Conservation (phyloP, 345 rosid genomes). For the Pelargonium nanum region DNA sequence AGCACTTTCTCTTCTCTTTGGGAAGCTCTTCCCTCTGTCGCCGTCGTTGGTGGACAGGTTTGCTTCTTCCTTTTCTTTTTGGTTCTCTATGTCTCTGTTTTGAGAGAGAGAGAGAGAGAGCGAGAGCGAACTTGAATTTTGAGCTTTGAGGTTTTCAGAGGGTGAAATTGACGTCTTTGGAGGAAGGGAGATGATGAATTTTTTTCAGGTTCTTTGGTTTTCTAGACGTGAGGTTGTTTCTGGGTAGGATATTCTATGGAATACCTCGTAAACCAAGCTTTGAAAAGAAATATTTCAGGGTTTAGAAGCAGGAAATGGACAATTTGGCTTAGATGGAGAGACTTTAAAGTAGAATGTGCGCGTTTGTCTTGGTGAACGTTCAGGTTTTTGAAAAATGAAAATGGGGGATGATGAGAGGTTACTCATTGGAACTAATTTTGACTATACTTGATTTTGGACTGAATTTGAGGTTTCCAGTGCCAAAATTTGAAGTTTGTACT, state of each 20-base stretch:
- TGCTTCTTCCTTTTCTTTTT: constrained; percentile 2
- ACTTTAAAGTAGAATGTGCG: neutral
- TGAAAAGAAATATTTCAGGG: neutral
- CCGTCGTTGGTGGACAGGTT: constrained; percentile 90
- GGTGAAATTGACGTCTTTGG: neutral
- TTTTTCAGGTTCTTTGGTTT: neutral
- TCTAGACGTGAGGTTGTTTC: neutral
- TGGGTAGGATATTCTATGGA: neutral
- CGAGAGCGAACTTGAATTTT: too few relatives aligned
- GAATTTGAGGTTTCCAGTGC: neutral
- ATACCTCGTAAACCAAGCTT: too few relatives aligned
- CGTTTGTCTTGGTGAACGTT: neutral
- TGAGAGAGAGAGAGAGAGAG: too few relatives aligned
- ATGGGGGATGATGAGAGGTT: neutral
- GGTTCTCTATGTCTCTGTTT: neutral
- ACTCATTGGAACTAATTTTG: too few relatives aligned
- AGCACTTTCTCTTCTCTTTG: constrained; percentile 67
- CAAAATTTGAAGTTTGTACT: too few relatives aligned
- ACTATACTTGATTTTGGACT: neutral
- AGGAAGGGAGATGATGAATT: neutral
- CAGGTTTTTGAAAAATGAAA: neutral
- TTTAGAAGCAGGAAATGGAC: neutral
- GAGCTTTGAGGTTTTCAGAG: neutral
- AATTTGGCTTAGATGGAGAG: too few relatives aligned
- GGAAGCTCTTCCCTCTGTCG: constrained; percentile 94